These are phyloP conservation scores for Rhododendron simsii DNA, from an alignment of 148 eudicot species.

Conservation along the genomic window DNA sequence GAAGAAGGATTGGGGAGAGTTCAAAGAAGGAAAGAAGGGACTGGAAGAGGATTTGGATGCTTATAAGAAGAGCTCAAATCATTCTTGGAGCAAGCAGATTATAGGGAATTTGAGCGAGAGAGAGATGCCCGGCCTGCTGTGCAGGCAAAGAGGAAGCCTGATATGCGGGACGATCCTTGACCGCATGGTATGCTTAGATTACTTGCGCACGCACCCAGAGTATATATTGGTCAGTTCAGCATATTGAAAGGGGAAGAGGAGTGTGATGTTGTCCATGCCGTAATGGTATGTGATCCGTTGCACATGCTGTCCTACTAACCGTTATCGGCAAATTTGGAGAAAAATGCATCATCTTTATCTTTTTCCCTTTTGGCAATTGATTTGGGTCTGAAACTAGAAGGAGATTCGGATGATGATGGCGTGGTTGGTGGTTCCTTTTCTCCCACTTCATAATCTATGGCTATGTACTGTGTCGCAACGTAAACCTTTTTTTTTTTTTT, in stretches of 20 bases:
- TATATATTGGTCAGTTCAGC: not conserved
- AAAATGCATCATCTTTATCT: not conserved
- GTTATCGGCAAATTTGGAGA: not conserved
- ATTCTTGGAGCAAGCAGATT: constrained; percentile 79
- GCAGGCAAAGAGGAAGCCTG: constrained; percentile 69
- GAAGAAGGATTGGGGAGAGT: constrained; percentile 97
- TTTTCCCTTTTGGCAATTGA: not conserved
- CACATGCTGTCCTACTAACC: not conserved
- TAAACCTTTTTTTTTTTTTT: no score
- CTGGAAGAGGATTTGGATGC: constrained; percentile 83
- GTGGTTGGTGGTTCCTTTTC: not conserved
- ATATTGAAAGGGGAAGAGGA: not conserved
- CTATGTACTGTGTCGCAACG: no score
- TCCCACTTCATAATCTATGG: not conserved
- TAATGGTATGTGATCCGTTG: not conserved
- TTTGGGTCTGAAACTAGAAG: not conserved
- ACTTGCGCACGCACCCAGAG: not conserved
- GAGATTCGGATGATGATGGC: not conserved
- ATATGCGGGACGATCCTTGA: constrained; percentile 61
- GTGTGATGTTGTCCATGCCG: not conserved
- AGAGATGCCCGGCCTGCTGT: constrained; percentile 79
- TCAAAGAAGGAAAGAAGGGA: constrained; percentile 78
- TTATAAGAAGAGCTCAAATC: constrained; percentile 91
- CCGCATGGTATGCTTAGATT: not conserved
- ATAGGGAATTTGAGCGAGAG: constrained; percentile 78